These are phyloP conservation scores for Globisporangium splendens DNA, from an alignment of 352 stramenopile species.

Conservation along the genomic window DNA sequence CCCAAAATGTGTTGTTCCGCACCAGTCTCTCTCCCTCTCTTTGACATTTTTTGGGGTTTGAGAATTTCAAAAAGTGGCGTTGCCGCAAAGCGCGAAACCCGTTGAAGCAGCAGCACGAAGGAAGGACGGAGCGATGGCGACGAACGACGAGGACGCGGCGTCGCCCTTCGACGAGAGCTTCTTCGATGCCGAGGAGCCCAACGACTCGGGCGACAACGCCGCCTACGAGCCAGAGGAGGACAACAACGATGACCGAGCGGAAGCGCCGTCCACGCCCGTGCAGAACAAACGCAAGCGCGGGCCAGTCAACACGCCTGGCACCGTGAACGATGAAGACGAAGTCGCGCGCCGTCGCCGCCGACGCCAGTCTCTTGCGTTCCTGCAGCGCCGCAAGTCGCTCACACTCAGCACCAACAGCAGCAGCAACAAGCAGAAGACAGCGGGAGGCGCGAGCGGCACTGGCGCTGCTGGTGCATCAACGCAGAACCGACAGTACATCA, in stretches of 20 bases:
- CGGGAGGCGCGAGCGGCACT: neutral
- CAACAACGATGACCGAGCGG: slow-evolving; percentile 1
- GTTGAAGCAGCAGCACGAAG: slow-evolving; percentile 6
- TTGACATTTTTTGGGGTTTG: neutral
- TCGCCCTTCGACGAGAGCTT: slow-evolving; percentile 16
- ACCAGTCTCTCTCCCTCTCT: neutral
- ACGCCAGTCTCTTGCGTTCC: slow-evolving; percentile 65
- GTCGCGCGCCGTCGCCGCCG: slow-evolving; percentile 53
- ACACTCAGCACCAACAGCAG: slow-evolving; percentile 29
- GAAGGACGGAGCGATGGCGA: neutral
- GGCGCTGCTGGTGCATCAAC: neutral
- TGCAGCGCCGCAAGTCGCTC: slow-evolving; percentile 66
- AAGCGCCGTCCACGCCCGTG: slow-evolving; percentile 8
- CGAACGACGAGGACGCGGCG: slow-evolving; percentile 5
- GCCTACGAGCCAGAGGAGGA: neutral
- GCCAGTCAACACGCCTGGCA: slow-evolving; percentile 18
- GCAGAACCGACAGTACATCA: slow-evolving; percentile 79
- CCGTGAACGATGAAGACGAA: slow-evolving; percentile 61
- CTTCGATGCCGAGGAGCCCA: slow-evolving; percentile 8
- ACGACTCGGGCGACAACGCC: neutral
- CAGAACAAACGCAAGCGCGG: slow-evolving; percentile 42
- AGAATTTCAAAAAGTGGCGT: slow-evolving; percentile 3
- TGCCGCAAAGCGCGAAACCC: neutral
- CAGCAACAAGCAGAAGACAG: slow-evolving; percentile 22
- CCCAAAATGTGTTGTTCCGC: too few species aligned